phyloP scores from a whole-genome alignment of 116 monocot species.

The Iris pallida region DNA sequence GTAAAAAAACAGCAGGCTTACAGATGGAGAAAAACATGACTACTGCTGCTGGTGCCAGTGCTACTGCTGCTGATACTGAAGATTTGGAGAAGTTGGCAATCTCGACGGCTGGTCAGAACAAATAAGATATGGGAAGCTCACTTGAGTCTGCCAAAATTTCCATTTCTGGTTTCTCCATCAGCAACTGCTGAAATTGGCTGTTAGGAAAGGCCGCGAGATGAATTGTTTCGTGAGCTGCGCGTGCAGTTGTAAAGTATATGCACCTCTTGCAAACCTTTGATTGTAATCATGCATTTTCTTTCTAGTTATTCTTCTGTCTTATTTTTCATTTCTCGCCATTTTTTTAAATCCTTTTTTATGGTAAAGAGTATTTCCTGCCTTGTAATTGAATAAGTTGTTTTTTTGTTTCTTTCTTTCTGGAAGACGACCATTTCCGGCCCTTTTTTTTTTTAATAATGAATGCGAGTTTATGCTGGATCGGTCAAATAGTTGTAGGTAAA shows the following conservation, averaged over 20 bases:
- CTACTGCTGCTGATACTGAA: conserved; percentile 13
- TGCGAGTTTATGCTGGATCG: too few species aligned
- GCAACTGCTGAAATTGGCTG: background rate
- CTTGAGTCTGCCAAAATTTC: background rate
- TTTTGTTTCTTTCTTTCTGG: too few species aligned
- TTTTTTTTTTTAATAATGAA: too few species aligned
- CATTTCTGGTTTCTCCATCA: background rate
- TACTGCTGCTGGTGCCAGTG: background rate
- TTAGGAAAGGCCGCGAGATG: background rate
- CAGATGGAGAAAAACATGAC: conserved; percentile 13
- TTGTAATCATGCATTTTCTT: background rate
- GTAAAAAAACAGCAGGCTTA: conserved; percentile 5
- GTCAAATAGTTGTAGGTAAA: too few species aligned
- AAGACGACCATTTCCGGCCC: too few species aligned
- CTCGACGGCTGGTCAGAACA: conserved; percentile 1
- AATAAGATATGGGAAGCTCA: conserved; percentile 1
- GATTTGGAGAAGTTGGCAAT: conserved; percentile 12
- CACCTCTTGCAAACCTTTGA: background rate
- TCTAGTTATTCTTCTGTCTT: too few species aligned
- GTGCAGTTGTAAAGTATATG: conserved; percentile 1
- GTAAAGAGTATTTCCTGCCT: too few species aligned
- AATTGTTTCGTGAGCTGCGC: background rate
- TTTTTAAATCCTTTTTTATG: too few species aligned
- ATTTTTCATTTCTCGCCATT: too few species aligned
- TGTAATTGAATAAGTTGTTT: too few species aligned